A percentile compares a stretch with the other conserved stretches of the same genome.
Evolutionary conservation across 1,284 basidiomycete species (phyloP).

Genomic region (Grifola frondosa): DNA sequence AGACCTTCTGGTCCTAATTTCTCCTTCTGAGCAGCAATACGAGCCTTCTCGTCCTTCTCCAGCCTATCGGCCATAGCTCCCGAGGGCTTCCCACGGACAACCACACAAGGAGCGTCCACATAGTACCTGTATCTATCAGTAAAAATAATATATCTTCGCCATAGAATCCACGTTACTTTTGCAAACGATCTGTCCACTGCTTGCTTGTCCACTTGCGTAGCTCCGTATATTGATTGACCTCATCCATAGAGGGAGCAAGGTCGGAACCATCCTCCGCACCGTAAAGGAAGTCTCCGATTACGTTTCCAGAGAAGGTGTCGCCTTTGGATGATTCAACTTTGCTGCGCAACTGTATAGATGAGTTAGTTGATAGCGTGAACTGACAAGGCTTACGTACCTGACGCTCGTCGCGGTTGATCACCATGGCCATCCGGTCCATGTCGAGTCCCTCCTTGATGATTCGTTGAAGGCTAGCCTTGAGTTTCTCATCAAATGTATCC

Average conservation of each 20-base stretch:
- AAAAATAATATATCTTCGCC: too few species aligned
- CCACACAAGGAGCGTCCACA: constrained; percentile 67
- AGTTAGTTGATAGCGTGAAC: background rate
- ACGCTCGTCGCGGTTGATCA: constrained; percentile 86
- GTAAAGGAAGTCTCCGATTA: constrained; percentile 90
- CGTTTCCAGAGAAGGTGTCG: constrained; percentile 66
- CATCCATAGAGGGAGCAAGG: constrained; percentile 73
- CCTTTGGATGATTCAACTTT: constrained; percentile 77
- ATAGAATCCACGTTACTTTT: too few species aligned
- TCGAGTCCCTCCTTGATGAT: constrained; percentile 83
- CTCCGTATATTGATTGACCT: constrained; percentile 70
- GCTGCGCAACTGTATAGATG: constrained; percentile 58
- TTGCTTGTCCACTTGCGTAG: constrained; percentile 72
- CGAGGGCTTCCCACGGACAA: constrained; percentile 88
- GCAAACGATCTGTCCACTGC: constrained; percentile 82
- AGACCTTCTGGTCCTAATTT: constrained; percentile 82
- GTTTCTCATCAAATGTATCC: constrained; percentile 66
- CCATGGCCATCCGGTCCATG: constrained; percentile 88
- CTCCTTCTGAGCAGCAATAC: constrained; percentile 70
- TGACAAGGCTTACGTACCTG: constrained; percentile 49
- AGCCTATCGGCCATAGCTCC: constrained; percentile 81
- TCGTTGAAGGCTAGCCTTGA: constrained; percentile 70
- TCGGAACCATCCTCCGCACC: constrained; percentile 84
- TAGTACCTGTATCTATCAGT: constrained; percentile 60
- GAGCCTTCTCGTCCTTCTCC: constrained; percentile 79